Conservation (phyloP, 2,329 filamentous ascomycete genomes). For the Talaromyces funiculosus region DNA sequence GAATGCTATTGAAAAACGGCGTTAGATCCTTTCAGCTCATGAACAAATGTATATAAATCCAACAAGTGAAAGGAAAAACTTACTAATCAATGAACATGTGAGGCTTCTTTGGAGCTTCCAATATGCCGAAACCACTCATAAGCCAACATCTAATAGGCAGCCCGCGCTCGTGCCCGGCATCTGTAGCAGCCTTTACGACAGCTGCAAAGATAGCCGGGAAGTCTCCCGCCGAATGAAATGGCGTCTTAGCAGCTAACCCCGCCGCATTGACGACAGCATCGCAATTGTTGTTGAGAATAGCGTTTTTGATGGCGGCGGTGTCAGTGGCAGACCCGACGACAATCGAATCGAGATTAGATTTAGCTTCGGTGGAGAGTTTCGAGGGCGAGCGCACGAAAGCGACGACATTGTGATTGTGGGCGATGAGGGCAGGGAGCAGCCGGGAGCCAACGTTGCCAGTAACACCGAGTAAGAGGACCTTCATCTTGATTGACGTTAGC, state of each 20-base stretch:
- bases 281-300: conserved; percentile 19
- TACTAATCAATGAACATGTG: conserved; percentile 20
- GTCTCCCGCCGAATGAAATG: conserved; percentile 12
- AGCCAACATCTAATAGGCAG: conserved; percentile 20
- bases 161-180: conserved; percentile 18
- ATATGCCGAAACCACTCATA: conserved; percentile 18
- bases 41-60: no score
- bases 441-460: conserved; percentile 11
- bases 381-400: conserved; percentile 2
- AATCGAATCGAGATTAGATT: neutral
- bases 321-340: conserved; percentile 13
- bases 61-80: neutral
- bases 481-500: neutral
- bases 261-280: conserved; percentile 24
- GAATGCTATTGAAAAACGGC: neutral
- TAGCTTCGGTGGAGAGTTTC: neutral
- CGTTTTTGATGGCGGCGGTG: conserved; percentile 17
- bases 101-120: conserved; percentile 19
- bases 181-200: conserved; percentile 18
- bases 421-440: conserved; percentile 6
- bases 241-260: conserved; percentile 18
- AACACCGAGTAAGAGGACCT: conserved; percentile 9
- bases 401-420: conserved; percentile 6
- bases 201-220: conserved; percentile 20
- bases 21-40: no score